Conservation (phyloP, 139 green algal genomes). For the Picochlorum sp. region DNA sequence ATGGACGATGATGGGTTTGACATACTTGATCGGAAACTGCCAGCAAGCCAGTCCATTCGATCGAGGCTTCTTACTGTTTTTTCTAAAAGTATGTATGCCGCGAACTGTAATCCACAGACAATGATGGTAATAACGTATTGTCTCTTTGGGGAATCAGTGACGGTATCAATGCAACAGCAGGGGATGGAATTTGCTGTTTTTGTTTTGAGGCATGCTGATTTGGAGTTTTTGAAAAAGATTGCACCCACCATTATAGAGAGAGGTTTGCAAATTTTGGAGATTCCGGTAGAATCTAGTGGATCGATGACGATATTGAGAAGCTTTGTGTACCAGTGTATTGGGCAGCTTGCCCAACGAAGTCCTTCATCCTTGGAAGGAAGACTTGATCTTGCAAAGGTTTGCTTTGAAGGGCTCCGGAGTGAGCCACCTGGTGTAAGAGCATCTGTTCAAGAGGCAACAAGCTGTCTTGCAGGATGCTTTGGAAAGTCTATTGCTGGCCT, state of each 20-base stretch:
- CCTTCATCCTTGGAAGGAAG: slow-evolving; percentile 33
- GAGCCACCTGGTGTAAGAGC: slow-evolving; percentile 54
- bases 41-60: slow-evolving; percentile 27
- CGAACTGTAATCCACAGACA: slow-evolving; percentile 55
- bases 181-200: slow-evolving; percentile 86
- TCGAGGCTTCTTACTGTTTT: slow-evolving; percentile 33
- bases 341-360: slow-evolving; percentile 48
- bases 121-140: slow-evolving; percentile 34
- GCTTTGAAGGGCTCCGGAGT: slow-evolving; percentile 39
- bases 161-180: slow-evolving; percentile 36
- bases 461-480: slow-evolving; percentile 22
- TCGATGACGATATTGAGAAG: slow-evolving; percentile 24
- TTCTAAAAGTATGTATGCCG: slow-evolving; percentile 53
- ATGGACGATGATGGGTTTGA: slow-evolving; percentile 9
- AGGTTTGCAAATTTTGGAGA: slow-evolving; percentile 42
- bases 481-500: neutral
- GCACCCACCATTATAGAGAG: slow-evolving; percentile 32
- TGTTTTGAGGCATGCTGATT: slow-evolving; percentile 60
- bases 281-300: no score
- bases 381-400: slow-evolving; percentile 37
- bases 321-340: slow-evolving; percentile 71
- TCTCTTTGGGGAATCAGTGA: slow-evolving; percentile 34
- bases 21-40: neutral
- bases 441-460: slow-evolving; percentile 53
- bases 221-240: slow-evolving; percentile 46